Evolutionary conservation across 2,329 filamentous ascomycete genomes (phyloP).

Genomic region (Hirsutella minnesotensis): DNA sequence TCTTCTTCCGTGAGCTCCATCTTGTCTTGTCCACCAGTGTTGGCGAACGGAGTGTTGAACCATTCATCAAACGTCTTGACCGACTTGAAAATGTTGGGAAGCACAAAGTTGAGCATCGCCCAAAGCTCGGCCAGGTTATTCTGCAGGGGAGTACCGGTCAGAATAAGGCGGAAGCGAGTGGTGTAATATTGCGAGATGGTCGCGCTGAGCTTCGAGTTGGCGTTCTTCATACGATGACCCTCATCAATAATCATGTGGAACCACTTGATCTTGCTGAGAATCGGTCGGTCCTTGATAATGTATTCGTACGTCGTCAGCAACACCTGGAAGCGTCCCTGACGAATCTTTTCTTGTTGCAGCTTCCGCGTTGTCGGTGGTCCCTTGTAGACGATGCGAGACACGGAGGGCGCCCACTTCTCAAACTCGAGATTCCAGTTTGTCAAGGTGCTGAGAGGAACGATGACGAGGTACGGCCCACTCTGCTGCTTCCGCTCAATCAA

Average conservation of each 20-base stretch:
- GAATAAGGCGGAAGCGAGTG: slow-evolving; percentile 88
- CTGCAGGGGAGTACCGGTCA: slow-evolving; percentile 93
- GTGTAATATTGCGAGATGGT: slow-evolving; percentile 93
- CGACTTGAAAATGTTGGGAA: slow-evolving; percentile 98
- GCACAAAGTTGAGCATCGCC: slow-evolving; percentile 96
- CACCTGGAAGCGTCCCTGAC: slow-evolving; percentile 91
- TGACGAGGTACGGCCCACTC: slow-evolving; percentile 85
- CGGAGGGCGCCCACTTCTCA: slow-evolving; percentile 92
- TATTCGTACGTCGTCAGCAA: slow-evolving; percentile 97
- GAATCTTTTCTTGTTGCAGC: slow-evolving; percentile 83
- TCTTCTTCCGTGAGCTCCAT: slow-evolving; percentile 99
- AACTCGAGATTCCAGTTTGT: slow-evolving; percentile 99
- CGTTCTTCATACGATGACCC: slow-evolving; percentile 99
- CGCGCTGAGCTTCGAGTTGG: slow-evolving; percentile 87
- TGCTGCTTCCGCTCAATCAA: slow-evolving; percentile 94
- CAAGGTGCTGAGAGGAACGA: slow-evolving; percentile 90
- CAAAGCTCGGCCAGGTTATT: slow-evolving; percentile 95
- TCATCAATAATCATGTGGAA: slow-evolving; percentile 99
- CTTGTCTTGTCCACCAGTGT: slow-evolving; percentile 94
- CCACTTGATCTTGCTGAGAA: slow-evolving; percentile 98
- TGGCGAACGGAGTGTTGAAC: slow-evolving; percentile 99
- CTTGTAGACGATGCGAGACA: slow-evolving; percentile 89
- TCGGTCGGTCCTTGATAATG: slow-evolving; percentile 94
- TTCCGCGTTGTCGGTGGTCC: slow-evolving; percentile 83
- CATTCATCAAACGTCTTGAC: slow-evolving; percentile 98